Evolutionary conservation across 768 basidiomycete genomes (phyloP).

Genomic region (Mycena amicta): DNA sequence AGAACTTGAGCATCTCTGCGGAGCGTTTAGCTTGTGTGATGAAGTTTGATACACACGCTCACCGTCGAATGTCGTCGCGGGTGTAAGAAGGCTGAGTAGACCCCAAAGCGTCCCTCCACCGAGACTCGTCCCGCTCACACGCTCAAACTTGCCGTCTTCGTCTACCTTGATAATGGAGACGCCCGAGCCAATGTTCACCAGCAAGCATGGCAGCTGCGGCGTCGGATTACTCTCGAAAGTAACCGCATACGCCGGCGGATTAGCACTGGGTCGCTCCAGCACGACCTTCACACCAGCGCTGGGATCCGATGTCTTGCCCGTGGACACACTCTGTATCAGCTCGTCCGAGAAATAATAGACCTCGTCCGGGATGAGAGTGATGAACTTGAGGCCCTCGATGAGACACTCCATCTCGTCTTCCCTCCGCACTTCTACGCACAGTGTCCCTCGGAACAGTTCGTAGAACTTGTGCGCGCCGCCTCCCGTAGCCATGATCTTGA

Average conservation of each 20-base stretch:
- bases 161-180: slow-evolving; percentile 98
- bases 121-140: slow-evolving; percentile 94
- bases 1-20: slow-evolving; percentile 93
- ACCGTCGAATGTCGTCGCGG: slow-evolving; percentile 96
- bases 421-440: slow-evolving; percentile 81
- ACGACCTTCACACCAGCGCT: slow-evolving; percentile 21
- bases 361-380: slow-evolving; percentile 94
- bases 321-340: slow-evolving; percentile 71
- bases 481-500: slow-evolving; percentile 98
- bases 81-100: slow-evolving; percentile 89
- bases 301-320: slow-evolving; percentile 5
- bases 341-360: slow-evolving; percentile 99
- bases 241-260: slow-evolving; percentile 87
- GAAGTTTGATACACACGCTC: slow-evolving; percentile 31
- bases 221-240: slow-evolving; percentile 83
- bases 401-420: slow-evolving; percentile 99
- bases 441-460: slow-evolving; percentile 69
- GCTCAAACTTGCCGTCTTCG: slow-evolving; percentile 92
- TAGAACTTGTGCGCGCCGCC: slow-evolving; percentile 97
- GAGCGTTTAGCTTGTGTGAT: not conserved
- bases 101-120: slow-evolving; percentile 99
- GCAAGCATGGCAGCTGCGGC: slow-evolving; percentile 90
- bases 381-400: slow-evolving; percentile 94
- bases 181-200: slow-evolving; percentile 98
- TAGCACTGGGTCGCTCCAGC: slow-evolving; percentile 85